Base-by-base conservation (phyloP, 768 basidiomycete species). In the Neoboletus subvelutipes region DNA sequence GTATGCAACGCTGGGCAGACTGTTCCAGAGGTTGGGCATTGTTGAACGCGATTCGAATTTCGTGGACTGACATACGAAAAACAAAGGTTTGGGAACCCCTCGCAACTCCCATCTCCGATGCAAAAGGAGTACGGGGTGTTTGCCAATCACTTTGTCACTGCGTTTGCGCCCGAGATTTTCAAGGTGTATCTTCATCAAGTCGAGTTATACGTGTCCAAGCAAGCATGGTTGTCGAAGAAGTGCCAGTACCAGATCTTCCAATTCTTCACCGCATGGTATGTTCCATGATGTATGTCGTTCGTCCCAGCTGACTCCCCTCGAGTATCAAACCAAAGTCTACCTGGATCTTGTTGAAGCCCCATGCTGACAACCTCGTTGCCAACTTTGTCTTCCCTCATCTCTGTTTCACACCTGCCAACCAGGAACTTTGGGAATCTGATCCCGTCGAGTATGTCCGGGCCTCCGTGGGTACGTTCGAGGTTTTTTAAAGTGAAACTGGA, bases 291-390 rank as follows among this genome's bases (percentile, higher is more conserved):
- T 11, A 5, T 18, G 18, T 33, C 37, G 8, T 47, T 40, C 18
- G 13, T 29, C 15, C 20, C n/a, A 8, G 6, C 59, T 73, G 45
- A 73, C n/a, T 20, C 26, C 34, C 49, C 54, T 49, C 54, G 50
- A 95, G 93, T 64, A 84, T 96, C 63, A 95, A 95, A 75, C 94
- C 94, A 15, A 93, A 92, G 67, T 83, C 90, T n/a, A 96, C 92
- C 5, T 95, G 93, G 92, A 74, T 78, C 4, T 79, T 91, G 37
- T 81, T 96, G 67, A 94, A 94, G 71, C 92, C 92, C 22, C 93
- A 92, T 64, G 83, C 89, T 37, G 80, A 90, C 67, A 83, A 75
- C 3, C 81, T 95, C 5, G 82, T 94, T n/a, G 84, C 87, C 10
- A 80, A 77, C 37, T 93, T 94, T 64, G 85, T 89, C 20, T 95